Evolutionary conservation across 2,329 filamentous ascomycete genomes (phyloP), one percentile per base, ranked within the genome.

Genomic region (Colletotrichum tamarilloi): DNA sequence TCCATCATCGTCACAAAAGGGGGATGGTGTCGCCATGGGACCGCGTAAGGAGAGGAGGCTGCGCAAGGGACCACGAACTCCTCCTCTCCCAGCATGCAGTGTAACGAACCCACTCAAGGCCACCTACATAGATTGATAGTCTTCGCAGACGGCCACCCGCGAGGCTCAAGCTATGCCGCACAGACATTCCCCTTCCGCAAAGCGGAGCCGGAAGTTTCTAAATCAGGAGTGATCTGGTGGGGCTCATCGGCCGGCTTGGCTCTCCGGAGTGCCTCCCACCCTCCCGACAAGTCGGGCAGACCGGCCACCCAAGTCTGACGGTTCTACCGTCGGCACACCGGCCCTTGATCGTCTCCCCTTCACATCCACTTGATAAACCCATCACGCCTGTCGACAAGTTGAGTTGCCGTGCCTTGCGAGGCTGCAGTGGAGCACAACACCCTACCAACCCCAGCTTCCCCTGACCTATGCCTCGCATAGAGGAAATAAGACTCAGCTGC

Each of bases 11-110:
- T 42, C 42, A n/a, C 8, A 12, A 49, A 64, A 38, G n/a, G 55
- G 65, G 35, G 3, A 35, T n/a, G 35, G 8, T 4, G 46, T 46
- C 38, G 26, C 22, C 11, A 24, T 57, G 46, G 53, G 56, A 30
- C 42, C 59, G 22, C 70, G 65, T 56, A 69, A 69, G 70, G 28
- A 16, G 19, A 62, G 19, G 68, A 57, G 56, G 68, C 62, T 67
- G n/a, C 56, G 62, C 42, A 57, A 8, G 14, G 30, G 56, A 56
- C 58, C 55, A 67, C 62, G 62, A 55, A 55, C 14, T 59, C 56
- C 32, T 30, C 19, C 38, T 42, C 28, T n/a, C 42, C 6, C 7
- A 46, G n/a, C 16, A 16, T 46, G 42, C 42, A 46, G 19, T 46
- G 42, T 46, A n/a, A 46, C 42, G 4, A 38, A 38, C 35, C 35